Evolutionary conservation across 331 rosid species (phyloP).

Genomic region (Pyracantha coccinea): DNA sequence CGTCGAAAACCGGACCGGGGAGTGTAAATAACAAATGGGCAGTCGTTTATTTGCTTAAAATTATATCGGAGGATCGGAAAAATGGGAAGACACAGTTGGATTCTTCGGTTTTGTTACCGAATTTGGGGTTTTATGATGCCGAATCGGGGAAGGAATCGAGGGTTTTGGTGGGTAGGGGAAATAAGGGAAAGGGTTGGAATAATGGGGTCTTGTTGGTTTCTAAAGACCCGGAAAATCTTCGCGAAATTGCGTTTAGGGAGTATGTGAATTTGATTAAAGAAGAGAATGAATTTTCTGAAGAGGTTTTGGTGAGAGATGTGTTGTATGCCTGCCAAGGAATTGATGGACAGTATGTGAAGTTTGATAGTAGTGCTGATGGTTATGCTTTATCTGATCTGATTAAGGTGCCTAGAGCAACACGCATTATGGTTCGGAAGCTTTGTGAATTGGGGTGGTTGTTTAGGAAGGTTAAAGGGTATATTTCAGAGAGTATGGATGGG

Average conservation of each 20-base stretch:
- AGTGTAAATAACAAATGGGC: constrained; percentile 90
- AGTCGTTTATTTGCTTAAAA: constrained; percentile 65
- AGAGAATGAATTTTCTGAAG: constrained; percentile 72
- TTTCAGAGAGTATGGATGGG: constrained; percentile 63
- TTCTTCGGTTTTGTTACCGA: constrained; percentile 54
- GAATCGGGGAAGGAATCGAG: constrained; percentile 29
- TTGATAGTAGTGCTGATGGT: constrained; percentile 32
- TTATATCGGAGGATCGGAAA: constrained; percentile 63
- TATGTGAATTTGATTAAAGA: constrained; percentile 59
- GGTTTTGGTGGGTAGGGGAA: constrained; percentile 15
- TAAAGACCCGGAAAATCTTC: constrained; percentile 71
- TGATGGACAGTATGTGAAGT: constrained; percentile 72
- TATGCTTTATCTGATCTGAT: constrained; percentile 43
- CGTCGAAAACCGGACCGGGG: constrained; percentile 59
- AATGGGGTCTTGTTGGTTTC: constrained; percentile 63
- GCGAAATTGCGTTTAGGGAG: constrained; percentile 69
- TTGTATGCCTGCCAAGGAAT: constrained; percentile 92
- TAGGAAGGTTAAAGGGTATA: constrained; percentile 64
- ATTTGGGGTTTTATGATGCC: constrained; percentile 29
- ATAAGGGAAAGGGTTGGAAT: constrained; percentile 33
- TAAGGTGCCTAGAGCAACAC: constrained; percentile 61
- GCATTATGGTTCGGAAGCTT: constrained; percentile 61
- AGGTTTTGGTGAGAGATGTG: constrained; percentile 79
- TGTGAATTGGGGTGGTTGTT: constrained; percentile 84
- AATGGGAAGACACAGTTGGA: constrained; percentile 27